Conservation (phyloP, 2,329 filamentous ascomycete species). For the Pseudopyrenochaeta lycopersici region DNA sequence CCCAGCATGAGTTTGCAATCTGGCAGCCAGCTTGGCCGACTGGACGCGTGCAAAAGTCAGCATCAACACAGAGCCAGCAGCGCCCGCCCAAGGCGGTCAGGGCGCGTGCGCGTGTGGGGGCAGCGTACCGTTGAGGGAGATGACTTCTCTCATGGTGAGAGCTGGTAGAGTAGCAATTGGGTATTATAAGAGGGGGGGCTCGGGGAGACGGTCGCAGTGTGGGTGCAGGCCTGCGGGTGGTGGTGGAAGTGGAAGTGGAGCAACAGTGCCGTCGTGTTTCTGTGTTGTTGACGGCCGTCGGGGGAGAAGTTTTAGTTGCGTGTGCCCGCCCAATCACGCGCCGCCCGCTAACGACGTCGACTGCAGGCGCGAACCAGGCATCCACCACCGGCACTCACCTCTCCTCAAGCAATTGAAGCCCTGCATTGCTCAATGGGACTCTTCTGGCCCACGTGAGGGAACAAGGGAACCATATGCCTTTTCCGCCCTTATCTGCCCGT, state of each 20-base stretch:
- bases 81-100: constrained; percentile 52
- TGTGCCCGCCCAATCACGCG: constrained; percentile 11
- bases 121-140: constrained; percentile 93
- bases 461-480: constrained; percentile 12
- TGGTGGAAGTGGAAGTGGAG: constrained; percentile 27
- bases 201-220: constrained; percentile 10
- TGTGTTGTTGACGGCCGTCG: constrained; percentile 17
- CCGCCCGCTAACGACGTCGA: constrained; percentile 13
- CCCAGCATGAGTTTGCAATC: constrained; percentile 99
- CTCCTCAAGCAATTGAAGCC: constrained; percentile 3
- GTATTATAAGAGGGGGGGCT: constrained; percentile 38
- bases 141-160: constrained; percentile 95
- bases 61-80: constrained; percentile 40
- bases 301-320: constrained; percentile 18
- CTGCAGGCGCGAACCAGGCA: constrained; percentile 12
- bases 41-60: constrained; percentile 68
- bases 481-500: not conserved
- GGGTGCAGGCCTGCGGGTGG: constrained; percentile 25
- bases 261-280: constrained; percentile 25
- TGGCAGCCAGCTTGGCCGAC: constrained; percentile 99
- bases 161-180: constrained; percentile 35
- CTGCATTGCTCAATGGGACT: constrained; percentile 16
- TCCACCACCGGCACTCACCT: not conserved
- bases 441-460: constrained; percentile 24
- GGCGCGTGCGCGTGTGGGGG: constrained; percentile 46